A percentile compares a stretch with the other conserved stretches of the same genome.
phyloP scores from a whole-genome alignment of 2,329 filamentous ascomycete genomes.

The Acrocalymma vagum region DNA sequence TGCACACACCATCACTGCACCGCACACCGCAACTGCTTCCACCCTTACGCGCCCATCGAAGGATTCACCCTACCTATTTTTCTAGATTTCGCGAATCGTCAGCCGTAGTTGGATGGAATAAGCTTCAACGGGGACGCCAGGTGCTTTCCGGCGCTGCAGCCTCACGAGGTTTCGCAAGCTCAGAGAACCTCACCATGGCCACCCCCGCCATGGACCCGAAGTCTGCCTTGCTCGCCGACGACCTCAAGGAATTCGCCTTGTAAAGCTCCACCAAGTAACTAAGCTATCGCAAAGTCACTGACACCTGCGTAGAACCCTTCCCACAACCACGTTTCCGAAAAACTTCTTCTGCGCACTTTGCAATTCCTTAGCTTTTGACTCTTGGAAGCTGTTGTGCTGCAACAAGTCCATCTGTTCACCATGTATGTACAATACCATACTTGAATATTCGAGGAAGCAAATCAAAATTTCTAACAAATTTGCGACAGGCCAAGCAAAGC shows the following conservation, averaged over 20 bases:
- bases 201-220: slow-evolving; percentile 36
- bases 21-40: slow-evolving; percentile 13
- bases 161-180: slow-evolving; percentile 25
- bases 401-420: slow-evolving; percentile 92
- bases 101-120: slow-evolving; percentile 38
- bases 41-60: slow-evolving; percentile 5
- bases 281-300: slow-evolving; percentile 11
- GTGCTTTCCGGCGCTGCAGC: slow-evolving; percentile 29
- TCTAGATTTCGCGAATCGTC: neutral
- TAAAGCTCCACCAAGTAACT: slow-evolving; percentile 14
- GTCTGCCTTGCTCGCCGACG: slow-evolving; percentile 41
- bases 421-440: slow-evolving; percentile 67
- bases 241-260: slow-evolving; percentile 43
- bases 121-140: slow-evolving; percentile 12
- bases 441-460: too few relatives aligned
- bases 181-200: slow-evolving; percentile 36
- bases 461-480: slow-evolving; percentile 11
- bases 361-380: slow-evolving; percentile 88
- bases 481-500: slow-evolving; percentile 37
- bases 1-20: slow-evolving; percentile 20
- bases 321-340: slow-evolving; percentile 88
- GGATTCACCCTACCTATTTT: neutral
- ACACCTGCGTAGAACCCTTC: slow-evolving; percentile 68
- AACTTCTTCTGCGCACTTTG: slow-evolving; percentile 96
- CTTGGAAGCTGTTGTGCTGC: slow-evolving; percentile 91